A percentile compares a stretch with the other conserved stretches of the same genome.
Conservation (phyloP, 2,329 filamentous ascomycete genomes). For the Sporothrix brunneoviolacea region DNA sequence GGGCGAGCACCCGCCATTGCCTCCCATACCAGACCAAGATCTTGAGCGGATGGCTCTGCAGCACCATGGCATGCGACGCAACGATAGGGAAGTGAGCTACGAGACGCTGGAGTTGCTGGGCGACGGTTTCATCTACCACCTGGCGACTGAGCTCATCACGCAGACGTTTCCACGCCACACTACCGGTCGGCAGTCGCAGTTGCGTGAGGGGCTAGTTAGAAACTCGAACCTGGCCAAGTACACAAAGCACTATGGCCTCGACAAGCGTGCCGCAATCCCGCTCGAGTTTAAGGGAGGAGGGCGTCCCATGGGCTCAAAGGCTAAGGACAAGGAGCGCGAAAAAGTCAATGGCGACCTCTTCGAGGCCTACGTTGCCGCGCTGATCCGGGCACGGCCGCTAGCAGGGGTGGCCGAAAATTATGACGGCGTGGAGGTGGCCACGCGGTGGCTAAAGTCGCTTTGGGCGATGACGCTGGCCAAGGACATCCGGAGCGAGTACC, state of each 20-base stretch:
- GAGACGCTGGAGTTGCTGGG: conserved; percentile 85
- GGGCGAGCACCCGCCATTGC: conserved; percentile 48
- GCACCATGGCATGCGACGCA: conserved; percentile 44
- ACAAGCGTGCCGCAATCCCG: conserved; percentile 55
- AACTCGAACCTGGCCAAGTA: conserved; percentile 72
- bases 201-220: conserved; percentile 72
- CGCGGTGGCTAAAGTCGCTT: conserved; percentile 66
- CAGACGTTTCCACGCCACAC: conserved; percentile 59
- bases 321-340: conserved; percentile 45
- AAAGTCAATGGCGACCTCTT: conserved; percentile 85
- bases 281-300: conserved; percentile 33
- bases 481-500: conserved; percentile 43
- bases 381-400: conserved; percentile 59
- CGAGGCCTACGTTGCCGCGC: conserved; percentile 79
- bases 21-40: conserved; percentile 50
- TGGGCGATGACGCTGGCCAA: conserved; percentile 61
- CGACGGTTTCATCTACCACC: conserved; percentile 70
- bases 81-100: conserved; percentile 60
- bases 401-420: conserved; percentile 17
- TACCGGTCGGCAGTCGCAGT: conserved; percentile 64
- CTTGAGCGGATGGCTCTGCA: conserved; percentile 61
- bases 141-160: conserved; percentile 66
- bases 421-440: conserved; percentile 54
- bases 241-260: conserved; percentile 63
- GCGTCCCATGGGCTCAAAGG: conserved; percentile 30